Percentiles rank a stretch among this genome's conserved stretches.
Evolutionary conservation across 2,329 filamentous ascomycete genomes (phyloP).

Genomic region (Simplicillium aogashimaense): DNA sequence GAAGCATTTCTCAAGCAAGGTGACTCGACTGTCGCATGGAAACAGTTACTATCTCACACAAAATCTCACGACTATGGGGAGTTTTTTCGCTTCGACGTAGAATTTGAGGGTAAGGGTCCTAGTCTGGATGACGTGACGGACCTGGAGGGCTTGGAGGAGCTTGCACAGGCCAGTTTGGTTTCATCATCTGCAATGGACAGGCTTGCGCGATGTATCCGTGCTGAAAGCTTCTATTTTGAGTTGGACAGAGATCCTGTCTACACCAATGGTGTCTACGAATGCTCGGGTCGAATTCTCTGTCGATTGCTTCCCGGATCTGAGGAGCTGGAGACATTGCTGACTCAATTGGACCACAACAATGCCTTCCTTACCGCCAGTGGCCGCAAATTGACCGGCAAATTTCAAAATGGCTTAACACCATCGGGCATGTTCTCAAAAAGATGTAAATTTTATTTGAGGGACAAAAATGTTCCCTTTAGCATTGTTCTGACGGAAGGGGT

Average conservation of each 20-base stretch:
- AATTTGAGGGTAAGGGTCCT: slow-evolving; percentile 1
- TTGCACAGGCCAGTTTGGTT: not conserved
- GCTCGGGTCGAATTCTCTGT: slow-evolving; percentile 1
- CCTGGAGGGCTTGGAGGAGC: not conserved
- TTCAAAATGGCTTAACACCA: too few relatives aligned
- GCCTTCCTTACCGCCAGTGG: too few relatives aligned
- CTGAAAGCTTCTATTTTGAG: slow-evolving; percentile 2
- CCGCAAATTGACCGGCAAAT: too few relatives aligned
- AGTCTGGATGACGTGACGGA: slow-evolving; percentile 1
- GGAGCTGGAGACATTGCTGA: not conserved
- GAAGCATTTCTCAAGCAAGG: too few relatives aligned
- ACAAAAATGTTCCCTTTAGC: not conserved
- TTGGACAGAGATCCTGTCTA: not conserved
- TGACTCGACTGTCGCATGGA: too few relatives aligned
- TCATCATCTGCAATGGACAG: not conserved
- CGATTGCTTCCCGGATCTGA: not conserved
- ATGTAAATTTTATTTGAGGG: slow-evolving; percentile 1
- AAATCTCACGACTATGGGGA: too few relatives aligned
- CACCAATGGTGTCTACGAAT: slow-evolving; percentile 1
- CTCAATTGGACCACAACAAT: not conserved
- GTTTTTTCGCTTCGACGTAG: slow-evolving; percentile 2
- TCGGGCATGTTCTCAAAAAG: not conserved
- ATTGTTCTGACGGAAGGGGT: slow-evolving; percentile 1
- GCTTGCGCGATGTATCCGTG: not conserved
- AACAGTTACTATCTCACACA: too few relatives aligned